phyloP scores from a whole-genome alignment of 2,329 filamentous ascomycete genomes.

The Alternaria sp. region DNA sequence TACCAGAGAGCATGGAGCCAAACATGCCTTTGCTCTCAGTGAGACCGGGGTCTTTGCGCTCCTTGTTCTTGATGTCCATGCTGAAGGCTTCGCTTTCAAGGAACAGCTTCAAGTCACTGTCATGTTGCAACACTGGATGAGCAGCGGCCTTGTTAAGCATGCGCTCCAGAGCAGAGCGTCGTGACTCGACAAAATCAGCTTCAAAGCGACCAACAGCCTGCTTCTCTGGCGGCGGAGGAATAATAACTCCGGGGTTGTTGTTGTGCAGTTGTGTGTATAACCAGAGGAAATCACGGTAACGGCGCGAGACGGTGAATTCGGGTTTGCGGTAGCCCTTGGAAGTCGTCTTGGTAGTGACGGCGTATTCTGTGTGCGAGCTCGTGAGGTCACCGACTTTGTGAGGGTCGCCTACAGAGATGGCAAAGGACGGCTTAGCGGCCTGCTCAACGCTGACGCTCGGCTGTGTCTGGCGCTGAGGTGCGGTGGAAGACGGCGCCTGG shows the following conservation, averaged over 20 bases:
- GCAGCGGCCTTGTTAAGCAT: constrained; percentile 97
- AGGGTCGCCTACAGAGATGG: constrained; percentile 92
- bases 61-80: constrained; percentile 96
- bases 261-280: constrained; percentile 93
- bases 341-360: constrained; percentile 92
- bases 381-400: constrained; percentile 98
- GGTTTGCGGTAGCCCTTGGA: constrained; percentile 94
- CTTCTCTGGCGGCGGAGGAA: constrained; percentile 96
- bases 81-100: constrained; percentile 96
- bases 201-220: constrained; percentile 97
- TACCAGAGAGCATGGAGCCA: constrained; percentile 80
- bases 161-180: constrained; percentile 89
- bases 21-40: constrained; percentile 94
- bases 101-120: constrained; percentile 93
- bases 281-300: constrained; percentile 98
- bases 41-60: constrained; percentile 84
- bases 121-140: constrained; percentile 90
- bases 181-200: constrained; percentile 92
- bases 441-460: constrained; percentile 92
- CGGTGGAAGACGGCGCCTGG: constrained; percentile 59
- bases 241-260: constrained; percentile 93
- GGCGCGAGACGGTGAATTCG: constrained; percentile 90
- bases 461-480: constrained; percentile 62
- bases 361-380: constrained; percentile 97
- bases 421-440: constrained; percentile 89